phyloP scores from a whole-genome alignment of 805 yeast species.

The Candida ficus region DNA sequence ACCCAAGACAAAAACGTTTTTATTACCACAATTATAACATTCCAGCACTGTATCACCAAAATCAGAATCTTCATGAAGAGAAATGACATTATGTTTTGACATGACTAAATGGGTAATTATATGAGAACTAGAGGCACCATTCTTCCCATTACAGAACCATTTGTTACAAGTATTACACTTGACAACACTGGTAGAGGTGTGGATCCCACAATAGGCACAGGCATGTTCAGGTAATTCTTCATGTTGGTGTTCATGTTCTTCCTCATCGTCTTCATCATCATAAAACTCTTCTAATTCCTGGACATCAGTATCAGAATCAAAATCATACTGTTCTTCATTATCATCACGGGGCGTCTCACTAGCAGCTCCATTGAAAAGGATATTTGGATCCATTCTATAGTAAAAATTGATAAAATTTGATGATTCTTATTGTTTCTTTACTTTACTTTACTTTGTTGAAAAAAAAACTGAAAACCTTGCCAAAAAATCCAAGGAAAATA shows the following conservation, averaged over 20 bases:
- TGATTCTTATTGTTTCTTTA: too few relatives aligned
- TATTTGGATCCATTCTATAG: slow-evolving; percentile 20
- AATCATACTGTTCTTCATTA: slow-evolving; percentile 4
- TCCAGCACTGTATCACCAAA: slow-evolving; percentile 85
- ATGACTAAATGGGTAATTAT: slow-evolving; percentile 81
- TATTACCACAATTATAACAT: slow-evolving; percentile 86
- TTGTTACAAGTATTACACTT: slow-evolving; percentile 71
- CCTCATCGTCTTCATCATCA: slow-evolving; percentile 14
- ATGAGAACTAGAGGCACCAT: slow-evolving; percentile 61
- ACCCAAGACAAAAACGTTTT: slow-evolving; percentile 76
- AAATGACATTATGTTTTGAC: slow-evolving; percentile 69
- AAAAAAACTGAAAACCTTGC: too few relatives aligned
- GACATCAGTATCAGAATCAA: slow-evolving; percentile 8
- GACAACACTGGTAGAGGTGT: slow-evolving; percentile 57
- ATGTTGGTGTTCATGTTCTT: slow-evolving; percentile 4
- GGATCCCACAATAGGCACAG: slow-evolving; percentile 72
- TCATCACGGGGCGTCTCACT: background rate
- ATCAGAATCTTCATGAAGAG: slow-evolving; percentile 74
- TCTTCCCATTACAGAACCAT: slow-evolving; percentile 86
- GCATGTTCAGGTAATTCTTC: slow-evolving; percentile 36
- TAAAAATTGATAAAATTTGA: background rate
- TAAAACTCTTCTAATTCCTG: slow-evolving; percentile 14
- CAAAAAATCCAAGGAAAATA: too few relatives aligned
- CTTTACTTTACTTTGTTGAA: too few relatives aligned
- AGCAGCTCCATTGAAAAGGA: slow-evolving; percentile 14